Conservation (phyloP, 805 yeast species). For the Cyberlindnera maclurae region DNA sequence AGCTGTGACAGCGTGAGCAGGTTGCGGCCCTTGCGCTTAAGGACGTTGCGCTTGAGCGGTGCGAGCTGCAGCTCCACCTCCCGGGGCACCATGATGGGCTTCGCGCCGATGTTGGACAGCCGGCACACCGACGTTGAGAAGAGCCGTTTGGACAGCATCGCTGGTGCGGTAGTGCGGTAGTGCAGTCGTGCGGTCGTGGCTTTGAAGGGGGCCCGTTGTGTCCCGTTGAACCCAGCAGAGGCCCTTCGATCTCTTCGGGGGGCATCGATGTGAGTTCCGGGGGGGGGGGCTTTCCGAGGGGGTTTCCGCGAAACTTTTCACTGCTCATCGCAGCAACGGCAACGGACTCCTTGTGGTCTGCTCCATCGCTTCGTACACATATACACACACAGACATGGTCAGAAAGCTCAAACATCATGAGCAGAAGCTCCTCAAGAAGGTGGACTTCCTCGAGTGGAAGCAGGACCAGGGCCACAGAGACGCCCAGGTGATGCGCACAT, state of each 20-base stretch:
- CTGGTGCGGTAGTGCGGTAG: too few relatives aligned
- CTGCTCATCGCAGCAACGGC: constrained; percentile 8
- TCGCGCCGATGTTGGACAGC: constrained; percentile 69
- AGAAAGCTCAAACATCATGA: constrained; percentile 91
- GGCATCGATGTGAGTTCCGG: too few relatives aligned
- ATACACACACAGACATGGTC: too few relatives aligned
- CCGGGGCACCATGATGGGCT: constrained; percentile 63
- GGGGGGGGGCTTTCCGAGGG: too few relatives aligned
- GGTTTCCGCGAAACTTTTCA: background rate
- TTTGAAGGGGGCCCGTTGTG: too few relatives aligned
- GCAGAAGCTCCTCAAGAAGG: constrained; percentile 88
- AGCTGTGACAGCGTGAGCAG: constrained; percentile 49
- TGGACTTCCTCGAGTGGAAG: constrained; percentile 96
- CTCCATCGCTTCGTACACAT: background rate
- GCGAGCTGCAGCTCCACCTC: constrained; percentile 47
- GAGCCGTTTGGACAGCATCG: constrained; percentile 17
- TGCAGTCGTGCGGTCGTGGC: too few relatives aligned
- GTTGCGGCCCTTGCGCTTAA: constrained; percentile 61
- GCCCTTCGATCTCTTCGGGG: too few relatives aligned
- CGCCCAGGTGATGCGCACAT: constrained; percentile 91
- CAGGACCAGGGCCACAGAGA: constrained; percentile 94
- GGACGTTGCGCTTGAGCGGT: constrained; percentile 46
- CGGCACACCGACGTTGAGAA: constrained; percentile 28
- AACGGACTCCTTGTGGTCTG: background rate
- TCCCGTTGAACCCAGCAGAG: too few relatives aligned